Base-by-base conservation (phyloP, 148 eudicot genomes). In the Chenopodium album region DNA sequence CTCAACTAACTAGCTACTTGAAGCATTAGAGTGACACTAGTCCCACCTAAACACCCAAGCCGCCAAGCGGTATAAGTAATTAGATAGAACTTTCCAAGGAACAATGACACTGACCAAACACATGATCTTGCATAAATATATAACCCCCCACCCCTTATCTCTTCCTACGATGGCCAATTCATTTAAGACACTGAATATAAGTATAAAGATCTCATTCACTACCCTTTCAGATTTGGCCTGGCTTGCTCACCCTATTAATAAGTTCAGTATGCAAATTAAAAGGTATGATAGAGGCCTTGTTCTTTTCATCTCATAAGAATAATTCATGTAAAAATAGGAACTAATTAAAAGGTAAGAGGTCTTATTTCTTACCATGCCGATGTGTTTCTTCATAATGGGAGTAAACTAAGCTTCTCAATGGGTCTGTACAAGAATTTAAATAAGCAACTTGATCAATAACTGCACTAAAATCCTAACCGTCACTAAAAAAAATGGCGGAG, bases 381-480 rank as follows among this genome's bases (percentile, higher is more conserved):
- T 92, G 81, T 91, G 91, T 84, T 97, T 97, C 94, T 97, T 92
- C 99, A 97, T 97, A 78, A 94, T 97, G 28, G 98, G 95, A 75
- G 88, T 88, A 82, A 94, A 97, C 80, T 87, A 82, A 97, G 90
- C 88, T 97, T 97, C 85, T 97, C 97, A 86, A 92, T 91, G 76
- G 99, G 99, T 81, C 99, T 96, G 94, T 87, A 89, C 41, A 29
- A 73, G 41, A 37, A 4, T 37, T 79, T 48, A 78, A 81, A 44
- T 29, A 26, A 9, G 70, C 14, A 26, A 81, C 50, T n/a, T 73
- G 47, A 65, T 19, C 22, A 71, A 26, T 26, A 26, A 26, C 26
- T 26, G 26, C 26, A 26, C 26, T 26, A 65, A 67, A 66, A 66
- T 73, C 74, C 32, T 72, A 73, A 78, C 7, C 16, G 47, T 9